phyloP scores from a whole-genome alignment of 495 filamentous ascomycete genomes.

The Neurospora sp. region DNA sequence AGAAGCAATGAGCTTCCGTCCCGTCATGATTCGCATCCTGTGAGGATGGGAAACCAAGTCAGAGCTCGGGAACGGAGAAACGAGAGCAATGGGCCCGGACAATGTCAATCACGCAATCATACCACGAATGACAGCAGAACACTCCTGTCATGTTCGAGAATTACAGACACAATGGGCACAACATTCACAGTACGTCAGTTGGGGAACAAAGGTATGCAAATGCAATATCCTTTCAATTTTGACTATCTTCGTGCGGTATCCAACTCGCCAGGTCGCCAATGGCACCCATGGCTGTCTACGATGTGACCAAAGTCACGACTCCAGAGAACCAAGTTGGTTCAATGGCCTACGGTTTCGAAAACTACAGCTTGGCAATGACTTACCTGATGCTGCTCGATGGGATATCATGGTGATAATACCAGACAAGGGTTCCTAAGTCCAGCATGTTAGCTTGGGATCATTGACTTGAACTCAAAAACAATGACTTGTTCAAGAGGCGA shows the following conservation, averaged over 20 bases:
- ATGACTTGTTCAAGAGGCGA: slow-evolving; percentile 6
- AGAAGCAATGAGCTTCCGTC: neutral
- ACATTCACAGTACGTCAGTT: neutral
- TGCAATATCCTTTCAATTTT: neutral
- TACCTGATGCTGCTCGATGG: neutral
- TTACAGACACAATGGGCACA: neutral
- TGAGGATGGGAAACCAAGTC: neutral
- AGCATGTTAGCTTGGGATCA: slow-evolving; percentile 11
- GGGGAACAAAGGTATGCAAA: neutral
- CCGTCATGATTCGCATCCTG: neutral
- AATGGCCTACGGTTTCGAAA: neutral
- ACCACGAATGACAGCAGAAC: neutral
- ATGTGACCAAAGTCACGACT: neutral
- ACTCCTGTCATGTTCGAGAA: neutral
- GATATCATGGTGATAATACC: neutral
- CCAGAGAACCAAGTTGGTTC: neutral
- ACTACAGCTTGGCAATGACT: neutral
- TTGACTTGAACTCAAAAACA: neutral
- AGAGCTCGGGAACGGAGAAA: neutral
- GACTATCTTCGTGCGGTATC: neutral
- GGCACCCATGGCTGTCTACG: neutral
- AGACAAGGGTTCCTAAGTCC: neutral
- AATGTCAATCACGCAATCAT: neutral
- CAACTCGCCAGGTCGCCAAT: neutral
- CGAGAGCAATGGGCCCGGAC: neutral